Conservation (phyloP, 2,329 filamentous ascomycete genomes). For the Fusarium compactum region DNA sequence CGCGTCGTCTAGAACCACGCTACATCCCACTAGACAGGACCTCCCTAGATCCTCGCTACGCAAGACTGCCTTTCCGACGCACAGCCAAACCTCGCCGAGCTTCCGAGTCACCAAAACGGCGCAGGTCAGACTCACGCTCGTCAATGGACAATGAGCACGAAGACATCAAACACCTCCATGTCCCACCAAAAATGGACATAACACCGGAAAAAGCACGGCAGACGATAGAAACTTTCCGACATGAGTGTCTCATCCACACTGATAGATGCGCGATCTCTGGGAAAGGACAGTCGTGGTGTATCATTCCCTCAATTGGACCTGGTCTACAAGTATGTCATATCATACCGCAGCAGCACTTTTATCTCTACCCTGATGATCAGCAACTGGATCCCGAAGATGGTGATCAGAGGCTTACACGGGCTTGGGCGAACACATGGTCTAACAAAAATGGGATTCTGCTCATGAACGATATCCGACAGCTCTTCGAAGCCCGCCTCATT, state of each 20-base stretch:
- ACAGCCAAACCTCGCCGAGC: not conserved
- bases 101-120: constrained; percentile 6
- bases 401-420: accelerated
- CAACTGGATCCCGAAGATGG: not conserved
- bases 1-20: not conserved
- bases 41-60: not conserved
- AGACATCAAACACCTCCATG: not conserved
- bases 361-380: constrained; percentile 29
- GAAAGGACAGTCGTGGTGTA: constrained; percentile 35
- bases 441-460: not conserved
- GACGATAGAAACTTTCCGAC: not conserved
- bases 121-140: constrained; percentile 11
- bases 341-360: constrained; percentile 38
- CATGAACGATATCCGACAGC: not conserved
- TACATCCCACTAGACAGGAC: constrained; percentile 17
- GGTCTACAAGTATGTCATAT: constrained; percentile 41
- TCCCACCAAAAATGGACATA: constrained; percentile 9
- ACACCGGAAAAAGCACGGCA: not conserved
- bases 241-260: not conserved
- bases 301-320: constrained; percentile 15
- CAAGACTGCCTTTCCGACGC: not conserved
- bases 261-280: constrained; percentile 32
- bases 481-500: constrained; percentile 37
- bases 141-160: not conserved
- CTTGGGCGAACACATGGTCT: not conserved